phyloP scores from a whole-genome alignment of 352 stramenopile genomes.

The Globisporangium emineosum region DNA sequence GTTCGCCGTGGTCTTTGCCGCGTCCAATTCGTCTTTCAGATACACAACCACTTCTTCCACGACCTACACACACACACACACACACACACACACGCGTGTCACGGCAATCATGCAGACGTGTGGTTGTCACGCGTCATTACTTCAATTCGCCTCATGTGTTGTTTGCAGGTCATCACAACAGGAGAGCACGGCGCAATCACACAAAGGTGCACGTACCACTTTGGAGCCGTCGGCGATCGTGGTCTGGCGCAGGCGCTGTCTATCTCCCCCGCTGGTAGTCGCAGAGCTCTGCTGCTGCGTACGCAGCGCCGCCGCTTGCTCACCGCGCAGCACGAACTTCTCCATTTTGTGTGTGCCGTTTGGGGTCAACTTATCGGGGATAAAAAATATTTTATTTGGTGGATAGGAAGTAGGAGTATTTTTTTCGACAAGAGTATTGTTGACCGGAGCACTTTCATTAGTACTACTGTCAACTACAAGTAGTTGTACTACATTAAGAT shows the following conservation, averaged over 20 bases:
- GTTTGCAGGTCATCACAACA: background rate
- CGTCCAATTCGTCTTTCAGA: constrained; percentile 67
- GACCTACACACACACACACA: constrained; percentile 14
- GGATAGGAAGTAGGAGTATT: too few species aligned
- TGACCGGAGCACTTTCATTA: too few species aligned
- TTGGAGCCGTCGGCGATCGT: constrained; percentile 67
- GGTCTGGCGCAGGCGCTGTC: constrained; percentile 52
- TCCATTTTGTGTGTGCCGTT: constrained; percentile 31
- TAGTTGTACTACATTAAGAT: too few species aligned
- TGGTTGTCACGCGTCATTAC: too few species aligned
- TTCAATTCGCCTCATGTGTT: too few species aligned
- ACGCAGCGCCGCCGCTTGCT: constrained; percentile 32
- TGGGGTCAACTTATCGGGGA: too few species aligned
- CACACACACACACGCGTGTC: too few species aligned
- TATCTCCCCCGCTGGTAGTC: background rate
- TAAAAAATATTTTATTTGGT: too few species aligned
- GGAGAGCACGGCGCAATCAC: background rate
- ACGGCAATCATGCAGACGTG: too few species aligned
- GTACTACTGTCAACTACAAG: too few species aligned
- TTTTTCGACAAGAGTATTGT: too few species aligned
- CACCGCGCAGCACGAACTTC: constrained; percentile 54
- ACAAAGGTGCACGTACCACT: constrained; percentile 28
- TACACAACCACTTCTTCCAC: constrained; percentile 60
- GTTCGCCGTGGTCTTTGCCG: constrained; percentile 36
- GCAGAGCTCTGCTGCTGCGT: constrained; percentile 16